Conservation (phyloP, 1,284 basidiomycete species). For the Chalciporus sp. region DNA sequence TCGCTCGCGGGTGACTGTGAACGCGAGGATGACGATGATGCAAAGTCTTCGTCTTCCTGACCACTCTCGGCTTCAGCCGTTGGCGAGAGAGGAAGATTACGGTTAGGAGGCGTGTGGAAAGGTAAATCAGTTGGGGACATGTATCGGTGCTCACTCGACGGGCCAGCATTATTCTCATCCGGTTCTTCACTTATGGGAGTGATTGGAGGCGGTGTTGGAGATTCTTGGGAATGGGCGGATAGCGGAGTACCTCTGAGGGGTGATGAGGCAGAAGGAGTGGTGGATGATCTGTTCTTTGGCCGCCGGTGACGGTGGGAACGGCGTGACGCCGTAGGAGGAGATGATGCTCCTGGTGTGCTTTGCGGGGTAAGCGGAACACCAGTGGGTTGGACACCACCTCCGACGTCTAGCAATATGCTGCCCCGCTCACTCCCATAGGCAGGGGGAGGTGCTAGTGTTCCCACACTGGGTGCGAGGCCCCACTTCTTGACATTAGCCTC, state of each 20-base stretch:
- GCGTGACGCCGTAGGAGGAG: constrained; percentile 49
- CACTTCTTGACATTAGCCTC: constrained; percentile 99
- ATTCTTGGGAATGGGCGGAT: constrained; percentile 42
- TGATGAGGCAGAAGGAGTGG: constrained; percentile 55
- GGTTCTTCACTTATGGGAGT: constrained; percentile 73
- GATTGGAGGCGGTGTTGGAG: constrained; percentile 72
- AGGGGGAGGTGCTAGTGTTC: constrained; percentile 92
- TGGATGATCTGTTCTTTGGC: constrained; percentile 43
- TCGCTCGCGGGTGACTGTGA: constrained; percentile 56
- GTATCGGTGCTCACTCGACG: constrained; percentile 54
- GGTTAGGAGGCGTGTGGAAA: constrained; percentile 56
- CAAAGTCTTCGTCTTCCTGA: constrained; percentile 32
- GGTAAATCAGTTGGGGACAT: constrained; percentile 67
- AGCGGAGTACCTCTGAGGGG: constrained; percentile 52
- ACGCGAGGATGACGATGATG: constrained; percentile 43
- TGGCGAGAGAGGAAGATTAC: constrained; percentile 51
- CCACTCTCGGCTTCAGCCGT: constrained; percentile 28
- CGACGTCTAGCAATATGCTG: constrained; percentile 90
- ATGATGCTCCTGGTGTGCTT: constrained; percentile 48
- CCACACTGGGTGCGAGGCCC: constrained; percentile 93
- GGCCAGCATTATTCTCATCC: constrained; percentile 45
- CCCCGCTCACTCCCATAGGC: constrained; percentile 95
- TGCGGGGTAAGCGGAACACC: constrained; percentile 42
- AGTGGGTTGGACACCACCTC: constrained; percentile 58
- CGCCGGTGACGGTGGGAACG: constrained; percentile 63